Conservation (phyloP, 257 asterid genomes). For the Hygrophila difformis region DNA sequence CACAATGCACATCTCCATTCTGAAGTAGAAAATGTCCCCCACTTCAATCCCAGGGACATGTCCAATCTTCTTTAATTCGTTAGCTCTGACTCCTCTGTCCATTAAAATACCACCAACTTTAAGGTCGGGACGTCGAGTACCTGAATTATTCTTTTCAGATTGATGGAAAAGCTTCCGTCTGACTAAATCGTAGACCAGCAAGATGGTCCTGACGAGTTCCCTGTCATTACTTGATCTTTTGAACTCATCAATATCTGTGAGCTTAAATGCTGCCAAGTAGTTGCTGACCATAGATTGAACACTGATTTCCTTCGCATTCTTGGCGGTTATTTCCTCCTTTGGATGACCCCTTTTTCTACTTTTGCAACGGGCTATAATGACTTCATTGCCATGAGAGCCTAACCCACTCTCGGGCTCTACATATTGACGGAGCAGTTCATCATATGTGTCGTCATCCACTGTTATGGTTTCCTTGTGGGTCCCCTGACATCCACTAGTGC, state of each 20-base stretch:
- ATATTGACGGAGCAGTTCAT: slow-evolving; percentile 37
- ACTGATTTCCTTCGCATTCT: slow-evolving; percentile 29
- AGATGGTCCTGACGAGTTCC: slow-evolving; percentile 33
- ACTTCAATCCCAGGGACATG: slow-evolving; percentile 74
- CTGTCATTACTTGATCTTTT: slow-evolving; percentile 61
- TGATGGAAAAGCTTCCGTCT: slow-evolving; percentile 57
- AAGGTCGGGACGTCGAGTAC: slow-evolving; percentile 73
- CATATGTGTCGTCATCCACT: slow-evolving; percentile 48
- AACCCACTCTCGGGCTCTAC: slow-evolving; percentile 24
- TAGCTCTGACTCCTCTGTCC: slow-evolving; percentile 65
- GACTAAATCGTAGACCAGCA: slow-evolving; percentile 53
- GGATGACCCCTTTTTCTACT: slow-evolving; percentile 36
- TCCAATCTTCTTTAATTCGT: slow-evolving; percentile 56
- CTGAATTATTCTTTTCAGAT: slow-evolving; percentile 46
- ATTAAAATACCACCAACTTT: slow-evolving; percentile 54
- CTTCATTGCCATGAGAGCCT: slow-evolving; percentile 32
- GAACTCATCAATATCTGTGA: slow-evolving; percentile 43
- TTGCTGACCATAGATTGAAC: slow-evolving; percentile 37
- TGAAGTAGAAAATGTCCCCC: slow-evolving; percentile 79
- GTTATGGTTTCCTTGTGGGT: too few species aligned
- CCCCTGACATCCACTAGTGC: too few species aligned
- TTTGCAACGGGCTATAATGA: too few species aligned
- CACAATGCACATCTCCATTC: slow-evolving; percentile 86
- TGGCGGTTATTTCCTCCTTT: slow-evolving; percentile 18
- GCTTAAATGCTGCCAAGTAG: slow-evolving; percentile 37